These are phyloP conservation scores for Neopestalotiopsis clavispora DNA, from an alignment of 2,329 filamentous ascomycete genomes.

Conservation along the genomic window DNA sequence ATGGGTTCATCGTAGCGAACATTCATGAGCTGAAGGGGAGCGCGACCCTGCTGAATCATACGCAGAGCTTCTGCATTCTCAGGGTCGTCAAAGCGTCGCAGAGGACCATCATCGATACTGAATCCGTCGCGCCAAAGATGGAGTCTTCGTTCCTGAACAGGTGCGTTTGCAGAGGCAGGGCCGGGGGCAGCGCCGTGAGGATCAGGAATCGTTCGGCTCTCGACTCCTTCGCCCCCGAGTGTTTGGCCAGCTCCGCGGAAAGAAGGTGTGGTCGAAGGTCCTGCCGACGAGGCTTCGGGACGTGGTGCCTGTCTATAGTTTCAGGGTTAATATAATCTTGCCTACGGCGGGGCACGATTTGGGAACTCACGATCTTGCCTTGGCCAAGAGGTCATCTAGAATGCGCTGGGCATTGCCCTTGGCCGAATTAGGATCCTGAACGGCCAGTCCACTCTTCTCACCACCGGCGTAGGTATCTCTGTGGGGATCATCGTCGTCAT, in stretches of 20 bases:
- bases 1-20: constrained; percentile 76
- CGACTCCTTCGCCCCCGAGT: constrained; percentile 77
- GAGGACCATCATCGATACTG: constrained; percentile 80
- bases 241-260: constrained; percentile 78
- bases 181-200: constrained; percentile 43
- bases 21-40: constrained; percentile 78
- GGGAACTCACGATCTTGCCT: constrained; percentile 61
- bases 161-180: constrained; percentile 39
- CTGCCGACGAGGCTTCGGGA: constrained; percentile 43
- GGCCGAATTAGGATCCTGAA: constrained; percentile 62
- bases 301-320: constrained; percentile 8
- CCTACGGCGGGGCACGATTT: not conserved
- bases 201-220: constrained; percentile 71
- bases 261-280: constrained; percentile 49
- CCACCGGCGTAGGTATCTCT: constrained; percentile 82
- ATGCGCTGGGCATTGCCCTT: constrained; percentile 57
- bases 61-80: constrained; percentile 72
- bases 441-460: constrained; percentile 78
- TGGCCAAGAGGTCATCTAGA: constrained; percentile 67
- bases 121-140: constrained; percentile 87
- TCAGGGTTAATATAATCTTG: not conserved
- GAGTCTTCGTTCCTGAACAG: constrained; percentile 69
- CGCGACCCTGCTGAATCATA: constrained; percentile 78
- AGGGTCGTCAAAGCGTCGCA: constrained; percentile 80
- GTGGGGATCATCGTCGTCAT: constrained; percentile 62